Conservation (phyloP, 2,329 filamentous ascomycete species). For the Claviceps maximensis region DNA sequence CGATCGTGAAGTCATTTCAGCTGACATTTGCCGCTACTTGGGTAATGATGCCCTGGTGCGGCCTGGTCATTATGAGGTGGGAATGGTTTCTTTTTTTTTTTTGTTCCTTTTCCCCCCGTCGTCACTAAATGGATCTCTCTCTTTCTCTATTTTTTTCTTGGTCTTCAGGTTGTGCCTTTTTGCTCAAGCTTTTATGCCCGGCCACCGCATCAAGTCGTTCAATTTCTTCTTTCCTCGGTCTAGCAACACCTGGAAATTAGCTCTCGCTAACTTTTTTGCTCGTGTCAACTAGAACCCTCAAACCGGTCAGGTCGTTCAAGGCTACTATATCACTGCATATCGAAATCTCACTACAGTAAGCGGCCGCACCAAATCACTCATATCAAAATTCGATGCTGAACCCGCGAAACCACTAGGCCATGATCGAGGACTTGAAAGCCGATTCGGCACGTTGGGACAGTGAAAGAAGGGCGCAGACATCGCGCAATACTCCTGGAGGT, state of each 20-base stretch:
- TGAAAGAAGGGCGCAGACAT: constrained; percentile 43
- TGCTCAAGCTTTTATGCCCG: too few species aligned
- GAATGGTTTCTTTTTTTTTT: neutral
- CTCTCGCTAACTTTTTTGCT: neutral
- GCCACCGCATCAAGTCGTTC: too few species aligned
- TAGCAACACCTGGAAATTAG: neutral
- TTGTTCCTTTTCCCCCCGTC: neutral
- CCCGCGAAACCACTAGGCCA: constrained; percentile 29
- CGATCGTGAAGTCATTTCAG: constrained; percentile 71
- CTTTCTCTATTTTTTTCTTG: neutral
- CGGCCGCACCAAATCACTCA: constrained; percentile 6
- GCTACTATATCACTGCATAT: constrained; percentile 69
- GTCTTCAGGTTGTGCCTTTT: too few species aligned
- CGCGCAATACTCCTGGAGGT: constrained; percentile 43
- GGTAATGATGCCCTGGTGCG: constrained; percentile 71
- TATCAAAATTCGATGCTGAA: neutral
- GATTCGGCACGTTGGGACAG: constrained; percentile 49
- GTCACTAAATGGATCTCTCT: too few species aligned
- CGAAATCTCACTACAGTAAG: constrained; percentile 65
- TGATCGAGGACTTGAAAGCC: constrained; percentile 50
- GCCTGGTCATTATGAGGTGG: constrained; percentile 61
- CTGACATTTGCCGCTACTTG: constrained; percentile 73
- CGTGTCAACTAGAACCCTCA: constrained; percentile 32
- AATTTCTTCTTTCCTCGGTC: neutral
- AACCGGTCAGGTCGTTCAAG: constrained; percentile 48